Evolutionary conservation across 345 rosid species (phyloP).

Genomic region (thale cress (Arabidopsis thaliana)): TAIR10.1 NC_003075.7:8191501-8192000

Average conservation of each 20-base stretch:
- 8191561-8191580: constrained; percentile 9
- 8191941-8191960: constrained; percentile 85
- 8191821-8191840: constrained; percentile 76
- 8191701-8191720: constrained; percentile 93
- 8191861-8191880: constrained; percentile 79
- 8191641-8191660: constrained; percentile 94
- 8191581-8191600: neutral
- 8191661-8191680: constrained; percentile 80
- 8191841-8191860: constrained; percentile 69
- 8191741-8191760: constrained; percentile 20
- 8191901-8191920: constrained; percentile 76
- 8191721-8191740: constrained; percentile 29
- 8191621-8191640: constrained; percentile 95
- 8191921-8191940: constrained; percentile 81
- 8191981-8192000: constrained; percentile 98
- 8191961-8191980: constrained; percentile 95
- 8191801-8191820: constrained; percentile 89
- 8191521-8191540: constrained; percentile 52
- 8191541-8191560: neutral
- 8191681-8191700: constrained; percentile 83
- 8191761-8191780: constrained; percentile 16
- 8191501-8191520: constrained; percentile 92
- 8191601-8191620: constrained; percentile 75
- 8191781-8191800: constrained; percentile 47
- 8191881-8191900: constrained; percentile 82